Evolutionary conservation across 2,329 filamentous ascomycete genomes (phyloP).

Genomic region (Aspergillus novoparasiticus): DNA sequence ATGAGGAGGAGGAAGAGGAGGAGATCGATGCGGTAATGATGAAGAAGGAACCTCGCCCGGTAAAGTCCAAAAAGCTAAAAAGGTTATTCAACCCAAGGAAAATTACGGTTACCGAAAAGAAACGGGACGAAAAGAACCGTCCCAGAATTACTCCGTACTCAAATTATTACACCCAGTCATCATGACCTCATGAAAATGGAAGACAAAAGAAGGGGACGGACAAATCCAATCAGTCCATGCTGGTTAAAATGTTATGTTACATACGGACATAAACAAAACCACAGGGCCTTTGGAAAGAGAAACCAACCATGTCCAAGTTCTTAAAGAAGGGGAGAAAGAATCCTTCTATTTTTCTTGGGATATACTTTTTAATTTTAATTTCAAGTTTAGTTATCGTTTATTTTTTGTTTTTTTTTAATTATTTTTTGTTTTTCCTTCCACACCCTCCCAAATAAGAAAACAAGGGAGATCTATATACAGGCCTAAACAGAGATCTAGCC

Average conservation of each 20-base stretch:
- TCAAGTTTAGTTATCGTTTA: not conserved
- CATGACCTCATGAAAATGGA: not conserved
- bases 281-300: not conserved
- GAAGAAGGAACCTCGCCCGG: constrained; percentile 2
- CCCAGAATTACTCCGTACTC: not conserved
- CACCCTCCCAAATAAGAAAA: not conserved
- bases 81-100: not conserved
- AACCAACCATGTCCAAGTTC: not conserved
- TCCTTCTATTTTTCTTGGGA: too few species aligned
- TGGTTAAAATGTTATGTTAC: not conserved
- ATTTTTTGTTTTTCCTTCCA: not conserved
- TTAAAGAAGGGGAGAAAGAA: not conserved
- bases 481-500: not conserved
- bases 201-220: too few species aligned
- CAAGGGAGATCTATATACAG: not conserved
- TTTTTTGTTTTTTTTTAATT: not conserved
- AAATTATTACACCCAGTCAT: not conserved
- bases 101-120: not conserved
- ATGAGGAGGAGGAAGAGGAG: not conserved
- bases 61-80: not conserved
- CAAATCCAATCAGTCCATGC: not conserved
- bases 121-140: too few species aligned
- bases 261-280: not conserved
- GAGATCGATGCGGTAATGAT: not conserved
- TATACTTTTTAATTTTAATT: not conserved